These are phyloP conservation scores for Globisporangium nagaii DNA, from an alignment of 352 stramenopile genomes.

Conservation along the genomic window DNA sequence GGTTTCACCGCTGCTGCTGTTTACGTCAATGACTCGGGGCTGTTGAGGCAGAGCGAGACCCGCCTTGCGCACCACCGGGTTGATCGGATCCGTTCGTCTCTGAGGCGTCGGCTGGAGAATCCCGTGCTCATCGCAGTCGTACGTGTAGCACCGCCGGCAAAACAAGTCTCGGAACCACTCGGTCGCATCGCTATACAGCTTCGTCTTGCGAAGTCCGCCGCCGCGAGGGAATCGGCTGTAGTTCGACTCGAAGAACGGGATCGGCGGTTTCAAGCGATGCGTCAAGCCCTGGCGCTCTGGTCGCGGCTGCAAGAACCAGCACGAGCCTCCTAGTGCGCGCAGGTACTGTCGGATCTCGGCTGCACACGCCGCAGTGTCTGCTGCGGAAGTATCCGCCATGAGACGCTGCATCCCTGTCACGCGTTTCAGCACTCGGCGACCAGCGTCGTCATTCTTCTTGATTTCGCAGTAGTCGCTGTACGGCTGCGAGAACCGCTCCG, in stretches of 20 bases:
- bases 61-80: slow-evolving; percentile 40
- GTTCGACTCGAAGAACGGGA: slow-evolving; percentile 52
- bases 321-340: slow-evolving; percentile 4
- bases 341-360: slow-evolving; percentile 7
- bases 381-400: slow-evolving; percentile 1
- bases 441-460: slow-evolving; percentile 26
- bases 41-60: slow-evolving; percentile 19
- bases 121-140: slow-evolving; percentile 89
- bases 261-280: slow-evolving; percentile 31
- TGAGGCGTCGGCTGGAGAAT: slow-evolving; percentile 56
- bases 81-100: slow-evolving; percentile 43
- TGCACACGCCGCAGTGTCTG: background rate
- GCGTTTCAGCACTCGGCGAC: slow-evolving; percentile 11
- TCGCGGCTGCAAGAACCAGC: slow-evolving; percentile 30
- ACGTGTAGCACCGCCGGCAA: slow-evolving; percentile 86
- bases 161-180: slow-evolving; percentile 86
- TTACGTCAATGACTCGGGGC: background rate
- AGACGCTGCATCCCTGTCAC: slow-evolving; percentile 23
- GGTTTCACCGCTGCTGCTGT: background rate
- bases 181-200: slow-evolving; percentile 45
- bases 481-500: slow-evolving; percentile 25
- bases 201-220: slow-evolving; percentile 31
- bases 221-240: slow-evolving; percentile 25
- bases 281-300: slow-evolving; percentile 13
- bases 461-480: slow-evolving; percentile 44